These are phyloP conservation scores for Ceratocystis colombiana DNA, from an alignment of 2,329 filamentous ascomycete species.

Conservation along the genomic window DNA sequence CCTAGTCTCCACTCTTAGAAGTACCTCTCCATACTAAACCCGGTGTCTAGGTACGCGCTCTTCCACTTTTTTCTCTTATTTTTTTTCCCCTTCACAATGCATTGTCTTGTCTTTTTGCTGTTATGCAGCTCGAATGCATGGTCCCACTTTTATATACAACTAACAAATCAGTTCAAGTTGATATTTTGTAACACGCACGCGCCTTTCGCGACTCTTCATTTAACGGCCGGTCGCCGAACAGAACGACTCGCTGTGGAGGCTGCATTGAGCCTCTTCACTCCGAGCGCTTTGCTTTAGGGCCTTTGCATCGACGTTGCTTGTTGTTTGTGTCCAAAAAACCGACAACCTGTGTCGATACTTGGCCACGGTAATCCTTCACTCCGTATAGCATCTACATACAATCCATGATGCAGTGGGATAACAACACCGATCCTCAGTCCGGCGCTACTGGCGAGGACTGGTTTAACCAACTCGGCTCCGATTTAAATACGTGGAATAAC, in stretches of 20 bases:
- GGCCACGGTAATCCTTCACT: background rate
- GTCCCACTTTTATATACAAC: slow-evolving; percentile 6
- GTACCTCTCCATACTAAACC: slow-evolving; percentile 15
- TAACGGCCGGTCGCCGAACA: no score
- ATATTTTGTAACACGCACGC: background rate
- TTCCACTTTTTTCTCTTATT: background rate
- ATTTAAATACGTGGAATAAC: slow-evolving; percentile 8
- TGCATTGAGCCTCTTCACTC: background rate
- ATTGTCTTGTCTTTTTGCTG: background rate
- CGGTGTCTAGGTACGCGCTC: slow-evolving; percentile 12
- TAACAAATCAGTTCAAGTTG: background rate
- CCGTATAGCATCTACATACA: background rate
- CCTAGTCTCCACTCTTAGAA: slow-evolving; percentile 11
- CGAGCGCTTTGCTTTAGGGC: background rate
- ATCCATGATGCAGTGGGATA: slow-evolving; percentile 19
- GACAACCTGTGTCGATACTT: no score
- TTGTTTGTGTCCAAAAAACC: no score
- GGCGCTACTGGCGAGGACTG: slow-evolving; percentile 13
- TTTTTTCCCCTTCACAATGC: background rate
- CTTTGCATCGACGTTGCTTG: background rate
- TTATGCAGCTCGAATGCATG: no score
- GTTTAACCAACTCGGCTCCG: slow-evolving; percentile 12
- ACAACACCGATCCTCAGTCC: background rate
- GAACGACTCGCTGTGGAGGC: no score
- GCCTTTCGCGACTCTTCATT: background rate